These are phyloP conservation scores for Oryza meyeriana DNA, from an alignment of 176 grass and related monocot genomes.

Conservation along the genomic window DNA sequence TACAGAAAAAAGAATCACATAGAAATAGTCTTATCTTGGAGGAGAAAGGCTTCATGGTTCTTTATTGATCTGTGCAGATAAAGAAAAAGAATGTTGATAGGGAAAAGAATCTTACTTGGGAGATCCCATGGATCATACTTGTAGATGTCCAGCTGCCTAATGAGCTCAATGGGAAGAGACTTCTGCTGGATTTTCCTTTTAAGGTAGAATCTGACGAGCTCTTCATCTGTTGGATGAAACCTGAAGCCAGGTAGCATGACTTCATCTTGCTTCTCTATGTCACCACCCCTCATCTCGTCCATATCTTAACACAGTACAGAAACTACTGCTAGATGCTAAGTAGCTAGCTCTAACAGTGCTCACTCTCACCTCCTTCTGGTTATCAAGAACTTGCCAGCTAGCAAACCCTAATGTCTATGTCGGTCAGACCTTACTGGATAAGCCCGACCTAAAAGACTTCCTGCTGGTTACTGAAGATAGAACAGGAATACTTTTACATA, in stretches of 20 bases:
- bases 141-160: constrained; percentile 98
- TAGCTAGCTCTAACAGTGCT: constrained; percentile 6
- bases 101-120: constrained; percentile 77
- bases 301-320: constrained; percentile 32
- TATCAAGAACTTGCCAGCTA: constrained; percentile 13
- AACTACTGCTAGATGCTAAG: constrained; percentile 7
- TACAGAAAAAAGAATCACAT: constrained; percentile 5
- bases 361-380: constrained; percentile 24
- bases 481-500: neutral
- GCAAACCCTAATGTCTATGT: constrained; percentile 35
- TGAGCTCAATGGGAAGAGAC: constrained; percentile 92
- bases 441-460: constrained; percentile 25
- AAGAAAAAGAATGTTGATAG: neutral
- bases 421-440: constrained; percentile 12
- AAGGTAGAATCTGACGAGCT: constrained; percentile 92
- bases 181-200: constrained; percentile 94
- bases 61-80: constrained; percentile 1
- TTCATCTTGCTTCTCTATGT: constrained; percentile 88
- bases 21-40: constrained; percentile 1
- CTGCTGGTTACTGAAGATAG: constrained; percentile 23
- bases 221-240: constrained; percentile 99
- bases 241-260: constrained; percentile 92
- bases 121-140: constrained; percentile 99
- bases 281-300: constrained; percentile 70
- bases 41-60: neutral